These are phyloP conservation scores for Fusarium xylarioides DNA, from an alignment of 2,329 filamentous ascomycete genomes.

Conservation along the genomic window DNA sequence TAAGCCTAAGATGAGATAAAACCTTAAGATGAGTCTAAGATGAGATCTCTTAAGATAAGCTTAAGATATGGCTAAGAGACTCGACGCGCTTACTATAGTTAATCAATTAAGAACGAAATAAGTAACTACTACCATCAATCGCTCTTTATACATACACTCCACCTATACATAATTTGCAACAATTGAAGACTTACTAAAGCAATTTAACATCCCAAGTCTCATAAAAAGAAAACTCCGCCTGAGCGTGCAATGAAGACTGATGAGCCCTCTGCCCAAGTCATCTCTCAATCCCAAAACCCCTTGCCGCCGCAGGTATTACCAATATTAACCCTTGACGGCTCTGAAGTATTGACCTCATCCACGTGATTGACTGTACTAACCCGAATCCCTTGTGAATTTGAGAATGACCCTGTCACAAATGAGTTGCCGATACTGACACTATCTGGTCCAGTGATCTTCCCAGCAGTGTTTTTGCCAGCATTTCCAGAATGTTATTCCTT, in stretches of 20 bases:
- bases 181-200: no score
- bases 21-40: no score
- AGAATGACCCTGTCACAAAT: background rate
- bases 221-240: background rate
- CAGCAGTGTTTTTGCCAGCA: background rate
- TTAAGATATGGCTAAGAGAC: no score
- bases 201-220: no score
- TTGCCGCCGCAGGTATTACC: background rate
- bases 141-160: no score
- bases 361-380: background rate
- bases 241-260: rapidly evolving
- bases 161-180: no score
- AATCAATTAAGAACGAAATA: no score
- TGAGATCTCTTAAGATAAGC: no score
- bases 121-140: no score
- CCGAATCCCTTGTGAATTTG: background rate
- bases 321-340: background rate
- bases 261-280: rapidly evolving
- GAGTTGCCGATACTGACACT: background rate
- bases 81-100: no score
- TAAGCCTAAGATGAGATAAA: no score
- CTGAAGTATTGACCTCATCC: background rate
- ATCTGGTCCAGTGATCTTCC: background rate
- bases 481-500: background rate
- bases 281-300: background rate